Evolutionary conservation across 345 rosid genomes (phyloP), one percentile per base, ranked within the genome.

Genomic region (Toxicodendron radicans): DNA sequence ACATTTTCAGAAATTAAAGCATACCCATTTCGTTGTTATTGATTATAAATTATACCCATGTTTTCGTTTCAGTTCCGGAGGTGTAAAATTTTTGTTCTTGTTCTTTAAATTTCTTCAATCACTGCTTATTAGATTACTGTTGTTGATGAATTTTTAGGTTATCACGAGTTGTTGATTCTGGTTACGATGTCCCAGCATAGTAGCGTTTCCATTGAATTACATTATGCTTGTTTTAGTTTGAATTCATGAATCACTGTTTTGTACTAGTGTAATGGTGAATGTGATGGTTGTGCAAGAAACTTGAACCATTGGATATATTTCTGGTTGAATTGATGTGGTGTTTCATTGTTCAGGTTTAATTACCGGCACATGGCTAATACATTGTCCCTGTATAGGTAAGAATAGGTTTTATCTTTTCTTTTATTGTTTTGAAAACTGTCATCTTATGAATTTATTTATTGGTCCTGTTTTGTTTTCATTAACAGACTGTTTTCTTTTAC

Each of bases 281-380:
- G 58, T 35, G 18, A 30, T 68, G 4, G 18, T 53, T 2, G 58
- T 23, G 21, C 14, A 7, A 13, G 32, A 56, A 13, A 56, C 21
- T 54, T 69, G 63, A 57, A 14, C 38, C 38, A 23, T 10, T 10
- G 49, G 63, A 54, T 48, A 46, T 64, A 7, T 13, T 14, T 52
- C 53, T 21, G 35, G 41, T 57, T 61, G 75, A 81, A 35, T 18
- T 82, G 45, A 75, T 27, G 5, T 49, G 33, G 38, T 53, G 38
- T 58, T 77, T 38, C 38, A 59, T 61, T 70, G n/a, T 74, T 75
- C 95, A 93, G 99, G 99, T 95, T 95, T 82, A 95, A 93, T 82
- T 95, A 95, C 75, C 82, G 99, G 6, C 98, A 93, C 75, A 95
- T 95, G 98, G 99, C 99, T 16, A 93, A 95, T 70, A 95, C 98